Conservation (phyloP, 1,139 yeast species). For the Geotrichum australiense region DNA sequence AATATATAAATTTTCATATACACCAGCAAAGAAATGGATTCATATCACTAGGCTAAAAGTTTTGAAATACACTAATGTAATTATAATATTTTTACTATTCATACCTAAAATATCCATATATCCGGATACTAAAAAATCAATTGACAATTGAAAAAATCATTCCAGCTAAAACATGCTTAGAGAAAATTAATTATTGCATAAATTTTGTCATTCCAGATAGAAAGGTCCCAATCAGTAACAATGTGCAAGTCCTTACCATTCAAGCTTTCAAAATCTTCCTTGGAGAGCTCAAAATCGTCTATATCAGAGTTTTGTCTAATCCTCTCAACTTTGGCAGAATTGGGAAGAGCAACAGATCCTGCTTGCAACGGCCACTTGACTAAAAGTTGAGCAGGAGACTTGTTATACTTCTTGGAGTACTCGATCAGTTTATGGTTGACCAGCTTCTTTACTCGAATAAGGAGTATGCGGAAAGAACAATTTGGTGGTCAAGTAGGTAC, state of each 20-base stretch:
- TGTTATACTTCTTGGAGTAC: constrained; percentile 36
- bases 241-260: constrained; percentile 30
- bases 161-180: too few species aligned
- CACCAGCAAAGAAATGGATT: too few species aligned
- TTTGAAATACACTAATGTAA: too few species aligned
- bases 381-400: constrained; percentile 49
- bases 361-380: constrained; percentile 39
- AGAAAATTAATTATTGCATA: too few species aligned
- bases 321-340: constrained; percentile 51
- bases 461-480: constrained; percentile 67
- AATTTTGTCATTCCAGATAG: too few species aligned
- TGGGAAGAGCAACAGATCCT: constrained; percentile 63
- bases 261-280: constrained; percentile 30
- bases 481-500: constrained; percentile 46
- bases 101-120: too few species aligned
- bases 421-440: constrained; percentile 37
- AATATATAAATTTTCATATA: too few species aligned
- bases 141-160: too few species aligned
- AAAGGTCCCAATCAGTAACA: constrained; percentile 20
- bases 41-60: too few species aligned
- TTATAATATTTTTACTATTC: too few species aligned
- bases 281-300: constrained; percentile 43
- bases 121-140: too few species aligned
- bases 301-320: constrained; percentile 42
- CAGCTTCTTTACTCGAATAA: constrained; percentile 34